phyloP scores from a whole-genome alignment of 2,329 filamentous ascomycete genomes.

The Calonectria hawksworthii region DNA sequence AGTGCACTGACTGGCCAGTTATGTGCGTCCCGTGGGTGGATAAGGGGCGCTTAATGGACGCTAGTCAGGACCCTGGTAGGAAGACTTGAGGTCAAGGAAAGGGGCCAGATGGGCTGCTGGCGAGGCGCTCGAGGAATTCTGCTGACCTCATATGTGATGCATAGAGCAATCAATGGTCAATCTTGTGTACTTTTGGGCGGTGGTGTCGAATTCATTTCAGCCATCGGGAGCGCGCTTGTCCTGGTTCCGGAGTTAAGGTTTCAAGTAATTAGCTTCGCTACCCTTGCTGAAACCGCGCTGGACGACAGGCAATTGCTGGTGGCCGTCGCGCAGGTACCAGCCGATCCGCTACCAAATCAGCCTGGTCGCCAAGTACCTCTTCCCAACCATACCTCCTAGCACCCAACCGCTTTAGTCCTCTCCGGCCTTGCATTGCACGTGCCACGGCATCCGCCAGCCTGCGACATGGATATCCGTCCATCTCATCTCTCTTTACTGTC shows the following conservation, averaged over 20 bases:
- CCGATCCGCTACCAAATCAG: conserved; percentile 26
- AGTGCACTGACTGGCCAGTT: not conserved
- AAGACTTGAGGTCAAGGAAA: not conserved
- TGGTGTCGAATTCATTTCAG: not conserved
- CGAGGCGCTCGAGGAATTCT: not conserved
- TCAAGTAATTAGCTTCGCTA: conserved; percentile 2
- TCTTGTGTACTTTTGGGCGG: not conserved
- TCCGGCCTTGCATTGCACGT: conserved; percentile 41
- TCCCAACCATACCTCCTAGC: conserved; percentile 33
- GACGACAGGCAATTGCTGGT: not conserved
- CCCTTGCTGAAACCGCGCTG: conserved; percentile 3
- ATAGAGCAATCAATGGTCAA: not conserved
- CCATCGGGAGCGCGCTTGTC: not conserved
- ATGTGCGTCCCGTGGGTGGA: not conserved
- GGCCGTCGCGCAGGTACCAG: conserved; percentile 29
- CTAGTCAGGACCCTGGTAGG: conserved; percentile 2
- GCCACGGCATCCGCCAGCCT: conserved; percentile 38
- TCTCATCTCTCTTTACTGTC: conserved; percentile 36
- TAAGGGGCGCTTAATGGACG: not conserved
- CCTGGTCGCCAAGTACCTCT: conserved; percentile 33
- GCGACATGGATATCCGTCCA: conserved; percentile 32
- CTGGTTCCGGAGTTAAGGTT: conserved; percentile 6
- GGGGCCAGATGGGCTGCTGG: not conserved
- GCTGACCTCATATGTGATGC: not conserved
- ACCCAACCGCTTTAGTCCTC: conserved; percentile 45